These are phyloP conservation scores for Aureobasidium musti DNA, from an alignment of 2,329 filamentous ascomycete genomes.

Conservation along the genomic window DNA sequence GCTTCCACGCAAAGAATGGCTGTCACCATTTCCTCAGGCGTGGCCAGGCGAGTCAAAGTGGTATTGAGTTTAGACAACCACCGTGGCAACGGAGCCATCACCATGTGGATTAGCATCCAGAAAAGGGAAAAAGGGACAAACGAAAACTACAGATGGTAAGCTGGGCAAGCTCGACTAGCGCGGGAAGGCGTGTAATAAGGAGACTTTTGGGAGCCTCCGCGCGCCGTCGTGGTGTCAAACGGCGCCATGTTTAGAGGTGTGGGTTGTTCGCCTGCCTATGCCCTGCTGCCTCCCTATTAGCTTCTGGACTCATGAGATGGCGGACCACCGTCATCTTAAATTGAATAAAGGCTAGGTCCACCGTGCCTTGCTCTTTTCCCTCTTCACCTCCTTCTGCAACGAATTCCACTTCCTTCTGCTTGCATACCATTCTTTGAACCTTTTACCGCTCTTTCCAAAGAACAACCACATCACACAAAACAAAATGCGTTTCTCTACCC, in stretches of 20 bases:
- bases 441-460: background rate
- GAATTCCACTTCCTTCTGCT: background rate
- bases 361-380: background rate
- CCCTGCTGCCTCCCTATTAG: constrained; percentile 24
- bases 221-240: constrained; percentile 27
- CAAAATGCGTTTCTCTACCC: constrained; percentile 52
- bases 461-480: constrained; percentile 28
- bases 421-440: constrained; percentile 11
- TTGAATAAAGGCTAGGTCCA: background rate
- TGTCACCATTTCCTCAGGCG: background rate
- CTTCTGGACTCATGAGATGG: constrained; percentile 7
- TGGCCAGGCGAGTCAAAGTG: background rate
- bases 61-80: constrained; percentile 16
- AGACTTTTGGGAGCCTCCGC: constrained; percentile 14
- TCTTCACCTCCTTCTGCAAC: constrained; percentile 6
- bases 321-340: constrained; percentile 23
- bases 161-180: constrained; percentile 15
- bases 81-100: constrained; percentile 12
- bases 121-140: constrained; percentile 22
- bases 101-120: background rate
- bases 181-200: background rate
- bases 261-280: constrained; percentile 16
- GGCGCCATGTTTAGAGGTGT: constrained; percentile 24
- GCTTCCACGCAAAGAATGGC: background rate
- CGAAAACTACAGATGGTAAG: constrained; percentile 10